These are phyloP conservation scores for Asterochloris erici DNA, from an alignment of 139 green algal genomes.

Conservation along the genomic window DNA sequence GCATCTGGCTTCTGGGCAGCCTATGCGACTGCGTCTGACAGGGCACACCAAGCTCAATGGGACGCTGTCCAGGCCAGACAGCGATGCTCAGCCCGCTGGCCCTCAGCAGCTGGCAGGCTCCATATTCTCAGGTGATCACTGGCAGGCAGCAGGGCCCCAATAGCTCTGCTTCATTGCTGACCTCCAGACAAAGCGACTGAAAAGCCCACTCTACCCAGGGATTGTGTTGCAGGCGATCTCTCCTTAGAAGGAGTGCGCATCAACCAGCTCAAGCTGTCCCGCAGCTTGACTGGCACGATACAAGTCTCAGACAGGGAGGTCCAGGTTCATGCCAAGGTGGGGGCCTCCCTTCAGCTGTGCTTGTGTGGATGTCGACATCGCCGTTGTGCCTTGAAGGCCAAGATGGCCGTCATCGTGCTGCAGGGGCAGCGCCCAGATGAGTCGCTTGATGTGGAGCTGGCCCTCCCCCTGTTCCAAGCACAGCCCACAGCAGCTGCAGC, in stretches of 20 bases:
- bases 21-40: constrained; percentile 43
- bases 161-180: too few relatives aligned
- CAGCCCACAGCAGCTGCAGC: neutral
- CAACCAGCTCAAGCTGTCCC: constrained; percentile 65
- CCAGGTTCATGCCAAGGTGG: constrained; percentile 37
- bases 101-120: too few relatives aligned
- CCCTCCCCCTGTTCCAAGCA: constrained; percentile 35
- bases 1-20: constrained; percentile 21
- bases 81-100: neutral
- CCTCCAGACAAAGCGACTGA: too few relatives aligned
- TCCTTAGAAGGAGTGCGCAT: constrained; percentile 54
- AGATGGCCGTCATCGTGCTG: neutral
- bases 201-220: too few relatives aligned
- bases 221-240: constrained; percentile 28
- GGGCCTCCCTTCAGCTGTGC: neutral
- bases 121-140: too few relatives aligned
- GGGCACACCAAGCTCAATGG: constrained; percentile 26
- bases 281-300: constrained; percentile 42
- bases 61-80: neutral
- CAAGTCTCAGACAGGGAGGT: constrained; percentile 27
- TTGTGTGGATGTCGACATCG: neutral
- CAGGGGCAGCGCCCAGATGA: constrained; percentile 49
- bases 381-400: neutral
- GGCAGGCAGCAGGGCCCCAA: too few relatives aligned
- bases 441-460: constrained; percentile 65